These are phyloP conservation scores for Przewalskia tangutica DNA, from an alignment of 257 asterid species.

Conservation along the genomic window DNA sequence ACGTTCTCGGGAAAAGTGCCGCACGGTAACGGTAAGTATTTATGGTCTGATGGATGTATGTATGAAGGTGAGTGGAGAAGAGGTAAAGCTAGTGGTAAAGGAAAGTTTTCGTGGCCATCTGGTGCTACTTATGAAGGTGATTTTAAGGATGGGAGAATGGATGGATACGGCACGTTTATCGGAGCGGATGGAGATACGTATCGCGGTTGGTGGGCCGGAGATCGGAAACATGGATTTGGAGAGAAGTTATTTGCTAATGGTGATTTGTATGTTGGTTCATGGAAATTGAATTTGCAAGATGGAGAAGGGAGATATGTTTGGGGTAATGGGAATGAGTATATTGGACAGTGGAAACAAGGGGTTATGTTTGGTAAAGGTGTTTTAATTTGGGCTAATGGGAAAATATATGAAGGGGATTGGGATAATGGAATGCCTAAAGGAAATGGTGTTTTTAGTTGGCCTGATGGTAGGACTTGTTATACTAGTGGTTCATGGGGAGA, in stretches of 20 bases:
- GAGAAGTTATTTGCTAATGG: conserved; percentile 15
- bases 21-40: conserved; percentile 11
- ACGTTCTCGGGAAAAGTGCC: neutral
- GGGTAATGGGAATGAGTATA: conserved; percentile 16
- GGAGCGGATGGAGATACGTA: conserved; percentile 13
- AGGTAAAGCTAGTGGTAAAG: conserved; percentile 12
- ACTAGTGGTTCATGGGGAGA: conserved; percentile 7
- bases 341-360: conserved; percentile 17
- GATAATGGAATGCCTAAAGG: conserved; percentile 15
- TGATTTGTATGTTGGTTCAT: conserved; percentile 10
- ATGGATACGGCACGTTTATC: conserved; percentile 8
- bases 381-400: conserved; percentile 19
- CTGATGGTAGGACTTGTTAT: conserved; percentile 14
- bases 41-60: conserved; percentile 17
- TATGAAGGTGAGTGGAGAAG: conserved; percentile 11
- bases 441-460: conserved; percentile 20
- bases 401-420: conserved; percentile 21
- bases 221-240: conserved; percentile 12
- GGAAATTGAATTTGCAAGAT: conserved; percentile 17
- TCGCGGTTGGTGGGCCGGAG: conserved; percentile 5
- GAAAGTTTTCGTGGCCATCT: conserved; percentile 15
- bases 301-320: conserved; percentile 17
- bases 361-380: conserved; percentile 21
- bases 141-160: conserved; percentile 16
- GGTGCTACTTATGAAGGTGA: conserved; percentile 14